phyloP scores from a whole-genome alignment of 805 yeast species.

The Naumovozyma baii region DNA sequence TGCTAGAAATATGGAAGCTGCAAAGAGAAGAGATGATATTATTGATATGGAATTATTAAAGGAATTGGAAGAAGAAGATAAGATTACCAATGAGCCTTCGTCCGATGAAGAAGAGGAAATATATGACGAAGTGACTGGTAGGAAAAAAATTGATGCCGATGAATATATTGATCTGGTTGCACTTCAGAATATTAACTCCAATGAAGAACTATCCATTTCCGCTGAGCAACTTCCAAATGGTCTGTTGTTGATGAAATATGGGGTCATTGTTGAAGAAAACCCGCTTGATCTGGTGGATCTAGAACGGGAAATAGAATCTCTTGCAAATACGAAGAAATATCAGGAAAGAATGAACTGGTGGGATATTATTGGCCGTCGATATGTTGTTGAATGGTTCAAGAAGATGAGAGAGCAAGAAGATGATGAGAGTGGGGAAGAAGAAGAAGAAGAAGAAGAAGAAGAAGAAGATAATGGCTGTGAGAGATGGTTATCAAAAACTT shows the following conservation, averaged over 20 bases:
- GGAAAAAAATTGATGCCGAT: constrained; percentile 20
- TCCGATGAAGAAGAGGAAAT: constrained; percentile 11
- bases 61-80: constrained; percentile 21
- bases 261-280: constrained; percentile 54
- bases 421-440: constrained; percentile 11
- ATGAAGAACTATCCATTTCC: constrained; percentile 66
- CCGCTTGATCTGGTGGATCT: constrained; percentile 48
- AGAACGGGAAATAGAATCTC: constrained; percentile 28
- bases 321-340: constrained; percentile 8
- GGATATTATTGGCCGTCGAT: constrained; percentile 12
- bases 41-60: constrained; percentile 24
- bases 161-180: constrained; percentile 67
- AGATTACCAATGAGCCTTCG: constrained; percentile 9
- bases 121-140: background rate
- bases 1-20: constrained; percentile 12
- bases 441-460: constrained; percentile 15
- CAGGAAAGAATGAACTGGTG: constrained; percentile 19
- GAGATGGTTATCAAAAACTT: constrained; percentile 36
- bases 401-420: constrained; percentile 3
- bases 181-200: constrained; percentile 34
- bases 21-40: constrained; percentile 8
- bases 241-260: constrained; percentile 63
- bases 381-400: constrained; percentile 12
- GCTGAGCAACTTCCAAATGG: constrained; percentile 70
- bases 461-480: constrained; percentile 15